Evolutionary conservation across 169 alveolate species (phyloP), one percentile per base, ranked within the genome.

Genomic region (Plasmodium gonderi): DNA sequence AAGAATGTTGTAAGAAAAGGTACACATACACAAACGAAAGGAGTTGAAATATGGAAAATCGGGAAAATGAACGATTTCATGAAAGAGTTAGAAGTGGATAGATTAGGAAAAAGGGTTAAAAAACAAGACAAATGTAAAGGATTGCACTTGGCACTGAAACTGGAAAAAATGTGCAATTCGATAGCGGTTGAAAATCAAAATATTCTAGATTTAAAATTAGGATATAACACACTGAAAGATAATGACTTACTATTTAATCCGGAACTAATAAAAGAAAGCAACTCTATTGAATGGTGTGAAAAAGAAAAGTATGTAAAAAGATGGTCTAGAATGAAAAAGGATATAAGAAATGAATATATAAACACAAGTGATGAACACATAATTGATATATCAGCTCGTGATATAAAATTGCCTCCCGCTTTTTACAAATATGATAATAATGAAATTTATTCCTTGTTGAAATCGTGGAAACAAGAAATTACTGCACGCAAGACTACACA

Each of bases 381-480:
- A 12, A 75, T 74, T 20, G 20, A 85, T 17, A 54, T 85, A 0
- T 54, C 87, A 49, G 31, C 92, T 17, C 40, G 44, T 4, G 92
- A 85, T 77, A 49, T 85, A 31, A 51, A 74, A 42, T 40, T 85
- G n/a, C 92, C 92, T 7, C 42, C 40, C n/a, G 42, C 36, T 3
- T 85, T 85, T 51, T 26, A 49, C 64, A 72, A 74, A 54, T 85
- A 85, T 74, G 65, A 85, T 54, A 72, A 36, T 51, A 75, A 85
- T 20, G 92, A 85, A 36, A 74, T 85, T n/a, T 85, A 85, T 74
- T 51, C 44, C 33, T 64, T 85, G 12, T 38, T 85, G 31, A 85
- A 85, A 74, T 85, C 92, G 3, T 85, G 92, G 83, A 85, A 75
- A n/a, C 92, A 85, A 85, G 74, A 47, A 65, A 72, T 85, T 49